Percentiles rank a stretch among this genome's conserved stretches.
Conservation (phyloP, 306 rosid genomes). For the Dryas octopetala region DNA sequence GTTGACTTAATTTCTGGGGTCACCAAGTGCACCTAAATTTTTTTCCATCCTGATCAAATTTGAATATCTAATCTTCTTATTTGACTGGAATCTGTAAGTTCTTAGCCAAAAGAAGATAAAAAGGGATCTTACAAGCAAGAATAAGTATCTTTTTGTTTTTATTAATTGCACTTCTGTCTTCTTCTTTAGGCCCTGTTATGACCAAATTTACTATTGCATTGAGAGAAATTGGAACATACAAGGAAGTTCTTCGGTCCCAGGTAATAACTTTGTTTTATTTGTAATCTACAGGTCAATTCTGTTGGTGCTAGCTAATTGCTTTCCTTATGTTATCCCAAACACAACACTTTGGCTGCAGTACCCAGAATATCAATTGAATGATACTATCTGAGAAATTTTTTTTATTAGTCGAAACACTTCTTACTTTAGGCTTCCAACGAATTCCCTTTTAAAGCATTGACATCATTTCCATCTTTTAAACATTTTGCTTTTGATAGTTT, state of each 20-base stretch:
- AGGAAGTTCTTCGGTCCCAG: constrained; percentile 99
- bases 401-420: neutral
- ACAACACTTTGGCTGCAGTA: neutral
- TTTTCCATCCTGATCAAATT: constrained; percentile 1
- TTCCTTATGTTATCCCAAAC: neutral
- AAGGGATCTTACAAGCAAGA: constrained; percentile 1
- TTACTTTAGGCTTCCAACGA: neutral
- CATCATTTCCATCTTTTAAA: neutral
- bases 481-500: neutral
- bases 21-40: neutral
- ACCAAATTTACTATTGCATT: constrained; percentile 96
- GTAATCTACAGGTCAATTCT: neutral
- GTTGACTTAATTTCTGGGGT: neutral
- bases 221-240: constrained; percentile 99
- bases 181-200: constrained; percentile 89
- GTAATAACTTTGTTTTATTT: constrained; percentile 33
- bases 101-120: neutral
- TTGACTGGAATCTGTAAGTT: constrained; percentile 11
- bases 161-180: constrained; percentile 27
- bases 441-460: neutral
- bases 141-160: constrained; percentile 21
- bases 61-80: neutral
- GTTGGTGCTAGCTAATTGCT: neutral
- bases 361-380: neutral
- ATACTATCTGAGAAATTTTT: neutral